A percentile compares a stretch with the other conserved stretches of the same genome.
Evolutionary conservation across 257 asterid species (phyloP).

Genomic region (Lycium barbarum): DNA sequence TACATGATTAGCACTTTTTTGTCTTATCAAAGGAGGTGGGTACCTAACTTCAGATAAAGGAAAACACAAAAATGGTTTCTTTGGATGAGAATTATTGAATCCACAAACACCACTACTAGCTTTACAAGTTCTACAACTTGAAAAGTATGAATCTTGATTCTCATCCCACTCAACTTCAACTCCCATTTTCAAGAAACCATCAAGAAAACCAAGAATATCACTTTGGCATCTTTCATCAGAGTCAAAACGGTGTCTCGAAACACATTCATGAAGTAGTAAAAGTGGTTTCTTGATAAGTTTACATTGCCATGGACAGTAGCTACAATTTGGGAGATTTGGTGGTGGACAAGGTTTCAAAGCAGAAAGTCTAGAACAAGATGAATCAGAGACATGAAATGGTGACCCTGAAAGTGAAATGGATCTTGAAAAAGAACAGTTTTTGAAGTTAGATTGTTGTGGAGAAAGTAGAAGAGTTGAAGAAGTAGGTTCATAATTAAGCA

Average conservation of each 20-base stretch:
- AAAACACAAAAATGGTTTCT: conserved; percentile 68
- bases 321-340: conserved; percentile 72
- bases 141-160: conserved; percentile 64
- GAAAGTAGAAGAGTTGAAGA: conserved; percentile 68
- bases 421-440: conserved; percentile 55
- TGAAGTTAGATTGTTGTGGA: conserved; percentile 40
- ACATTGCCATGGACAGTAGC: conserved; percentile 74
- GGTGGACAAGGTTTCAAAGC: conserved; percentile 72
- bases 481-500: conserved; percentile 64
- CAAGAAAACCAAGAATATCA: conserved; percentile 79
- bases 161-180: conserved; percentile 89
- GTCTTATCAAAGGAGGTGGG: conserved; percentile 40
- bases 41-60: conserved; percentile 34
- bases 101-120: conserved; percentile 71
- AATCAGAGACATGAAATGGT: conserved; percentile 77
- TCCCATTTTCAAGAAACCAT: conserved; percentile 60
- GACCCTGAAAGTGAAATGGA: conserved; percentile 70
- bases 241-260: conserved; percentile 58
- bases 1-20: conserved; percentile 48
- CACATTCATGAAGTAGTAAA: conserved; percentile 68
- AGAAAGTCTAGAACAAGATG: conserved; percentile 81
- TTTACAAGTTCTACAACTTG: conserved; percentile 67
- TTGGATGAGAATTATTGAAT: conserved; percentile 63
- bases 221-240: conserved; percentile 68
- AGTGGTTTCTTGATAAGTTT: conserved; percentile 66